Base-by-base conservation (phyloP, 176 grass and related monocot species). In the Ampelocalamus luodianensis region DNA sequence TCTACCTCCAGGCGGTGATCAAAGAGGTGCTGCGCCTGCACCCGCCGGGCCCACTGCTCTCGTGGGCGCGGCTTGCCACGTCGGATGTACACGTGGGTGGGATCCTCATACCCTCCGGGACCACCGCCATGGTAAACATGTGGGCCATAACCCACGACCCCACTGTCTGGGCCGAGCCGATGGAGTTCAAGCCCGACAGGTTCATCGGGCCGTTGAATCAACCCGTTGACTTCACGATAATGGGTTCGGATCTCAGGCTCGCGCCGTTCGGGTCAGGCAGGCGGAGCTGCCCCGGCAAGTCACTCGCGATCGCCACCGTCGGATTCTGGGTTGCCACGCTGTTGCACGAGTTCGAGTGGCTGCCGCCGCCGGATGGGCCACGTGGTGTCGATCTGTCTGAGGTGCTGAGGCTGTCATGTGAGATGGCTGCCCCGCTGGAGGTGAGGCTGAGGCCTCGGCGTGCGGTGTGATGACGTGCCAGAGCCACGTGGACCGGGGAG, bases 91-190 rank as follows among this genome's bases (percentile, higher is more conserved):
- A 43, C 22, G 80, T 94, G 0, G 89, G 55, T 53, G 92, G 92
- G 3, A 5, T 42, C 36, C 59, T 87, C 3, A 23, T 97, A 0
- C 94, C 94, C 5, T 82, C 85, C 0, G 94, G 94, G 5, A 97
- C 94, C 50, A 94, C 90, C 8, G 92, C 90, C 29, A 92, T 97
- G 90, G 94, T 97, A 11, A 97, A 97, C 89, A 97, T 97, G 94
- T 97, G 94, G 94, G 94, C 91, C 79, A 97, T 97, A 10, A 85
- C 94, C 13, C 91, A 83, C 2, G 91, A 97, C 76, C 82, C 87
- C 0, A 3, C 42, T 58, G 61, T 97, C 0, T 97, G 94, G 94
- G 0, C 44, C 0, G 51, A 89, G 8, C 85, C 94, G 16, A 3
- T 32, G 1, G 82, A 81, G 87, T 94, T 94, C 83, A 82, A 54